Percentiles rank a stretch among this genome's conserved stretches.
phyloP scores from a whole-genome alignment of 257 asterid species.

The Solanum okadae region DNA sequence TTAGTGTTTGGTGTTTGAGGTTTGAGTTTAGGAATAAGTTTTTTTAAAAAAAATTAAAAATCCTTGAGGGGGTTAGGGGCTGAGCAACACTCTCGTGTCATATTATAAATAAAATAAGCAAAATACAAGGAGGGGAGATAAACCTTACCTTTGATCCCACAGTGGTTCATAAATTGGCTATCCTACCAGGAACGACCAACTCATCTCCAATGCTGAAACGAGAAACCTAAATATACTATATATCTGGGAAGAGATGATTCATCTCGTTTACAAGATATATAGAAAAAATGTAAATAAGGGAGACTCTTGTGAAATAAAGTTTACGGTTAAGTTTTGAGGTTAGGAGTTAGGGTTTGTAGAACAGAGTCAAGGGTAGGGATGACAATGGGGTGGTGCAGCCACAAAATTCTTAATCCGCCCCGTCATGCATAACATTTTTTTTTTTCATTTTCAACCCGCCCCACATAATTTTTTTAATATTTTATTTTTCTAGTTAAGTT shows the following conservation, averaged over 20 bases:
- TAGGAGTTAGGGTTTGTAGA: not conserved
- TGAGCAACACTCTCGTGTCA: not conserved
- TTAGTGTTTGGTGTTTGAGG: too few species aligned
- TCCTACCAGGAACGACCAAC: not conserved
- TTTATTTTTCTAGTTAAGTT: too few species aligned
- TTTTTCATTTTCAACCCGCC: too few species aligned
- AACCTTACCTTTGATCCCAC: not conserved
- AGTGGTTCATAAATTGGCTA: too few species aligned
- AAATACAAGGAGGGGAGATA: not conserved
- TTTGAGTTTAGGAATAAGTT: not conserved
- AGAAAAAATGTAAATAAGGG: not conserved
- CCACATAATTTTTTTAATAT: too few species aligned
- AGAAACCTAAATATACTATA: not conserved
- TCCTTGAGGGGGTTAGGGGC: accelerated
- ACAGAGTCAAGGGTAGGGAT: too few species aligned
- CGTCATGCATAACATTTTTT: too few species aligned
- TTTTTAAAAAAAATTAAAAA: too few species aligned
- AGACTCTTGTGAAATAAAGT: too few species aligned
- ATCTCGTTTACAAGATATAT: too few species aligned
- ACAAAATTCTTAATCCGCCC: too few species aligned
- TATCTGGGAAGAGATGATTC: not conserved
- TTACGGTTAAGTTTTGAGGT: not conserved
- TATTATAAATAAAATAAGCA: not conserved
- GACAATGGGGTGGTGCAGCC: too few species aligned
- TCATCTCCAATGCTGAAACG: not conserved